Evolutionary conservation across 495 filamentous ascomycete genomes (phyloP), one percentile per base, ranked within the genome.

Genomic region (Penicillium alfredii): DNA sequence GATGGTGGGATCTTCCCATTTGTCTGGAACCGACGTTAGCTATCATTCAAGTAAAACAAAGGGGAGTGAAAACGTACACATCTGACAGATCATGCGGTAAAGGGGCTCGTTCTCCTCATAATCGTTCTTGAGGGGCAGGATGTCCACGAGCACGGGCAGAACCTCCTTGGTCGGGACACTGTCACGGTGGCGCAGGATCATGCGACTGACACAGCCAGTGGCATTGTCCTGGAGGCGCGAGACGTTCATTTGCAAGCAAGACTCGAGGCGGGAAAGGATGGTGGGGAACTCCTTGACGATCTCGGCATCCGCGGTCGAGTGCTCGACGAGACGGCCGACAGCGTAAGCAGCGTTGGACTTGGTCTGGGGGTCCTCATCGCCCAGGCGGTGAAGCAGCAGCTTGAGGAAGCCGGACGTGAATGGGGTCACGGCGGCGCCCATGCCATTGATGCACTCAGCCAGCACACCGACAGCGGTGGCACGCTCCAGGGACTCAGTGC

Each of bases 101-200:
- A 97, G 77, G 8, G 90, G 86, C 42, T 85, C 82, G 67, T 98
- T 97, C 76, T 98, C 92, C 61, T 95, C 88, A 45, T 76, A 97
- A 59, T 98, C 92, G 49, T 95, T 89, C 66, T 84, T 88, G 49
- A 97, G 66, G 16, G 92, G 92, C 29, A 98, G 72, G 8, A 92
- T 72, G 35, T 70, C 72, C 12, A 92, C 76, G 26, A 98, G 70
- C 3, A 74, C 78, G 15, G 89, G 88, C 1, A 98, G 73, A 12
- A 94, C 84, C 8, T 94, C 80, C 38, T 73, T 62, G 38, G 88
- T 68, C 4, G 89, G 89, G 5, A 96, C 77, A 34, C 75, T 76
- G 30, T 88, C 79, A 8, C 84, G 82, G 55, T 88, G 76, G 38
- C 79, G 78, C 54, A 84, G 74, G 56, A 96, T 94, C 85, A 98